Percentiles rank a stretch among this genome's conserved stretches.
These are phyloP conservation scores for Roridomyces roridus DNA, from an alignment of 768 basidiomycete genomes.

Conservation along the genomic window DNA sequence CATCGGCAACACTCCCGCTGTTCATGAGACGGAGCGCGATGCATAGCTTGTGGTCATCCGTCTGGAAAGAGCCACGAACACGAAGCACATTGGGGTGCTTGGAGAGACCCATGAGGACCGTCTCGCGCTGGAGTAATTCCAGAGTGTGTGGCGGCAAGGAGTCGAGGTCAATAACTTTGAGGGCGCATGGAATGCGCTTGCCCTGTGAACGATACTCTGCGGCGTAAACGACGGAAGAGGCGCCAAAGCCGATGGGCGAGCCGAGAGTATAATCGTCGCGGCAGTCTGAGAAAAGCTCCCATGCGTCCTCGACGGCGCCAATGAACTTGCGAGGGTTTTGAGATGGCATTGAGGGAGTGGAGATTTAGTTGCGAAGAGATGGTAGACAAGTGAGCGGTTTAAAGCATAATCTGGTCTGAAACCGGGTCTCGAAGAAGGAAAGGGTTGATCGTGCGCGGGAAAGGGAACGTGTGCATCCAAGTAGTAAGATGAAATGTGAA, in stretches of 20 bases:
- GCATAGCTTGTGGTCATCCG: constrained; percentile 80
- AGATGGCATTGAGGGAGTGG: constrained; percentile 5
- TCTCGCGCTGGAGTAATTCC: constrained; percentile 81
- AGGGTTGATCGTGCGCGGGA: no score
- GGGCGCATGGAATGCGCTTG: constrained; percentile 66
- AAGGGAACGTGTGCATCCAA: no score
- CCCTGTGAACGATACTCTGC: constrained; percentile 63
- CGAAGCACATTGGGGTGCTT: constrained; percentile 95
- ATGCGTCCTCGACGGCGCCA: constrained; percentile 78
- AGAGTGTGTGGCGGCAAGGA: constrained; percentile 73
- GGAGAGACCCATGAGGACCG: constrained; percentile 88
- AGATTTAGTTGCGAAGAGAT: not conserved
- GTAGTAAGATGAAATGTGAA: no score
- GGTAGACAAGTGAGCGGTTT: not conserved
- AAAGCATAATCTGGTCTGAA: not conserved
- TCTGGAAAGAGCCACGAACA: constrained; percentile 84
- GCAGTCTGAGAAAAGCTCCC: constrained; percentile 80
- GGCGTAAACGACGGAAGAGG: constrained; percentile 89
- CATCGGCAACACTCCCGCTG: constrained; percentile 84
- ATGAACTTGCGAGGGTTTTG: constrained; percentile 18
- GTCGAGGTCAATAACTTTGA: constrained; percentile 92
- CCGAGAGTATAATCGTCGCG: constrained; percentile 78
- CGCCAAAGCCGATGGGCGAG: constrained; percentile 85
- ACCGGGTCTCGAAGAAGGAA: no score
- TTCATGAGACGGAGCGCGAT: constrained; percentile 93